phyloP scores from a whole-genome alignment of 768 basidiomycete species.

The Leucocoprinus sp. region DNA sequence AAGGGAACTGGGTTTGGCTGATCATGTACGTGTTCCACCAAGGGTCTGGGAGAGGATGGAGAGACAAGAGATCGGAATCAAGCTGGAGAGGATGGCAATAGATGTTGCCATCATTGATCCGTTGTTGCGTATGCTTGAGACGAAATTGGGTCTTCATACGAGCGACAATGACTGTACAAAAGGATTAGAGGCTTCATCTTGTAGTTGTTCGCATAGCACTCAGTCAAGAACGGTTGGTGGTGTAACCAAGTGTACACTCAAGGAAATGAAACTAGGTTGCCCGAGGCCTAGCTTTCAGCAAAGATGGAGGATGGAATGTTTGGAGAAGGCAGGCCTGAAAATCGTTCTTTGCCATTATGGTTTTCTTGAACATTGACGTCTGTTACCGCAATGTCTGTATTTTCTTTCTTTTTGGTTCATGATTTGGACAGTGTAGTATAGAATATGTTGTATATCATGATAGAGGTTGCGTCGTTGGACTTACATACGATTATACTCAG shows the following conservation, averaged over 20 bases:
- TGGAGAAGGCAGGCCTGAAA: conserved; percentile 6
- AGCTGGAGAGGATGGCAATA: conserved; percentile 7
- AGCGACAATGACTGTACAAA: neutral
- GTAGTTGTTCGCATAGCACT: neutral
- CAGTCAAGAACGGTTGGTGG: neutral
- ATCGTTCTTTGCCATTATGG: conserved; percentile 10
- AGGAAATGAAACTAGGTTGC: conserved; percentile 9
- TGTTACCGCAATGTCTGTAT: no score
- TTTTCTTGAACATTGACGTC: conserved; percentile 6
- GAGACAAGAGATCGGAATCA: conserved; percentile 1
- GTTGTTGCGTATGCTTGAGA: conserved; percentile 6
- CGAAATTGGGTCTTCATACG: neutral
- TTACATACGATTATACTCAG: no score
- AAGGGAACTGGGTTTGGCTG: conserved; percentile 4
- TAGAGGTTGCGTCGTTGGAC: no score
- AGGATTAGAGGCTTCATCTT: neutral
- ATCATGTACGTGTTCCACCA: conserved; percentile 2
- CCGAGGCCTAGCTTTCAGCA: conserved; percentile 8
- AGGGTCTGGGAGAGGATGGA: conserved; percentile 5
- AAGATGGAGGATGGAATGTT: conserved; percentile 10
- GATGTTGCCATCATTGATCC: conserved; percentile 5
- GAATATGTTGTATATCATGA: no score
- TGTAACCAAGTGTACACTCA: neutral
- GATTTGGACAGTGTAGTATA: no score
- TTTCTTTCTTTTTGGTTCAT: neutral